Evolutionary conservation across 352 stramenopile species (phyloP), one percentile per base, ranked within the genome.

Genomic region (Phytopythium litorale): DNA sequence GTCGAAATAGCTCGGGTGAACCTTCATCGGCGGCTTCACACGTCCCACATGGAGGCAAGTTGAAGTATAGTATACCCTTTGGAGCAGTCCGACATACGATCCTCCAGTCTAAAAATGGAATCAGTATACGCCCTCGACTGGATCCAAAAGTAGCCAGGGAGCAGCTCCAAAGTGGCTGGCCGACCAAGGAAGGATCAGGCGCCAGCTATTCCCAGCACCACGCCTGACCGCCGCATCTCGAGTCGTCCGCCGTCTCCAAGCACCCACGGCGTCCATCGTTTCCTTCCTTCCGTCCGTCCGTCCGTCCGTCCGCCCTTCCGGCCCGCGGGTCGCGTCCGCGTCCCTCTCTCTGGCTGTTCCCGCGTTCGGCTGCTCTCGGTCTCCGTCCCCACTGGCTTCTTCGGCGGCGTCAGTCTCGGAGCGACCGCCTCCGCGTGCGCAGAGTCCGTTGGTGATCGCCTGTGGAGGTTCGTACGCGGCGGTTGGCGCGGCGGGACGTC

Each of bases 101-200:
- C 28, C 12, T 45, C 12, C 4, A 28, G 52, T 58, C 33, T 58
- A 58, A 58, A 46, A 46, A 57, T 57, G n/a, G 51, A 57, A 57
- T 40, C 51, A 30, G 30, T 45, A 57, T 28, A 57, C 32, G 9
- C 50, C 4, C 25, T 23, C 28, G 43, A 43, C 51, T 33, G 51
- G 51, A 40, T 45, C 28, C 21, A 42, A 49, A 49, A 45, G 40
- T 49, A 49, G 42, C 42, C 42, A 48, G 38, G 38, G 38, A 38
- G 25, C 35, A 38, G 25, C 35, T 30, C 16, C 21, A 25, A 37
- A 33, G 13, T 55, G 18, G 23, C 49, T 25, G 49, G 23, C 49
- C 49, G 49, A 4, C 40, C 1, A 32, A 32, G 28, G 16, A 45
- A 45, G 42, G 18, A 49, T 25, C 42, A 49, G 42, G 18, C 42